Conservation (phyloP, 345 rosid genomes). For the Draba incana region DNA sequence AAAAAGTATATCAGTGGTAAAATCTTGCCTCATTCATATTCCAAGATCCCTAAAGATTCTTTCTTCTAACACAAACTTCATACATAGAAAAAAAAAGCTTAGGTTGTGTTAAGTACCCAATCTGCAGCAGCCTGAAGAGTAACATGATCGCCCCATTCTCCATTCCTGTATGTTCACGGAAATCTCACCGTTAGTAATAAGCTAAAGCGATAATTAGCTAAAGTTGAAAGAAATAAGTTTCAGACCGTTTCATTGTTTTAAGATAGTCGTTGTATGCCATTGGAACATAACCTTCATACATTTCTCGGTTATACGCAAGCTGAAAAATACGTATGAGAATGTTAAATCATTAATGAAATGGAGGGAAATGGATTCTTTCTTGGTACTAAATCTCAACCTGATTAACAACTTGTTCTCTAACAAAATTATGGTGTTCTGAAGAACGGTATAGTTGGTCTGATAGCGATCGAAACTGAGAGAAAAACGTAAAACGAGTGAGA, state of each 20-base stretch:
- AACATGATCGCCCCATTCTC: slow-evolving; percentile 53
- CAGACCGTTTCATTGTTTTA: slow-evolving; percentile 67
- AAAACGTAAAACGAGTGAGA: slow-evolving; percentile 20
- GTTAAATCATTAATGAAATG: slow-evolving; percentile 2
- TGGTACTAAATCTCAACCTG: slow-evolving; percentile 54
- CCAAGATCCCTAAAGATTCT: slow-evolving; percentile 18
- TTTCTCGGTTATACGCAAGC: slow-evolving; percentile 50
- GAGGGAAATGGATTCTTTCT: slow-evolving; percentile 3
- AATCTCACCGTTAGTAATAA: background rate
- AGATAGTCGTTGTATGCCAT: slow-evolving; percentile 68
- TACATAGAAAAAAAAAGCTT: background rate
- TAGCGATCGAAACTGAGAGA: slow-evolving; percentile 73
- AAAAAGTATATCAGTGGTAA: no score
- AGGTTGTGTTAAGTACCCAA: slow-evolving; percentile 32
- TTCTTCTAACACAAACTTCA: background rate
- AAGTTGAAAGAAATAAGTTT: background rate
- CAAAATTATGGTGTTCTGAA: slow-evolving; percentile 68
- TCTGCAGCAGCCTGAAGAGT: slow-evolving; percentile 49
- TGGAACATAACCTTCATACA: slow-evolving; percentile 72
- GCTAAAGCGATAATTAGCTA: background rate
- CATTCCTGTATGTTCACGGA: slow-evolving; percentile 36
- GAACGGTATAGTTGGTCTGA: slow-evolving; percentile 92
- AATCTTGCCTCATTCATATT: slow-evolving; percentile 2
- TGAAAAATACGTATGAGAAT: slow-evolving; percentile 13
- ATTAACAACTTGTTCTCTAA: slow-evolving; percentile 67